A percentile compares a stretch with the other conserved stretches of the same genome.
These are phyloP conservation scores for Flaveria brownii DNA, from an alignment of 129 eudicot genomes.

Conservation along the genomic window DNA sequence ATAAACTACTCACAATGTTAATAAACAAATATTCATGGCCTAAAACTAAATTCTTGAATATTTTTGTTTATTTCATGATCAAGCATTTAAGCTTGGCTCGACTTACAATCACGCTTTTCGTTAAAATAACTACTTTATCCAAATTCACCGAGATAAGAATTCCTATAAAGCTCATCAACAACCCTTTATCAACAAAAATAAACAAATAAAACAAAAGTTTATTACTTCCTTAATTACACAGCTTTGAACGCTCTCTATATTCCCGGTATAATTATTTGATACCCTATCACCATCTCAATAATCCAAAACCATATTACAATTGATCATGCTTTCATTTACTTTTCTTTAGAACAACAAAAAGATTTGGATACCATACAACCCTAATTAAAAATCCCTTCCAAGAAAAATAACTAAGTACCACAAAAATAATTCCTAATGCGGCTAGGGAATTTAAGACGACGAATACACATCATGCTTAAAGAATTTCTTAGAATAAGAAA, in stretches of 20 bases:
- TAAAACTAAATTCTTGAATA: not conserved
- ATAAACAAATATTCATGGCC: not conserved
- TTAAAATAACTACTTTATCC: not conserved
- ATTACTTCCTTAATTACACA: not conserved
- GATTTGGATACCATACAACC: not conserved
- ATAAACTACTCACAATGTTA: not conserved
- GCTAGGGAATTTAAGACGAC: not conserved
- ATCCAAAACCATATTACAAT: not conserved
- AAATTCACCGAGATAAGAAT: not conserved
- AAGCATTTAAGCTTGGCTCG: not conserved
- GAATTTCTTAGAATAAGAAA: not conserved
- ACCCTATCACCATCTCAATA: not conserved
- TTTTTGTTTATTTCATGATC: not conserved
- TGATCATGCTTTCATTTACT: not conserved
- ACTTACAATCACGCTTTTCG: not conserved
- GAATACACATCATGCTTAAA: not conserved
- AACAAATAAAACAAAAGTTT: not conserved
- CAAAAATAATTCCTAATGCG: not conserved
- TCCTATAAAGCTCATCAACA: not conserved
- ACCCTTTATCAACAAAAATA: not conserved
- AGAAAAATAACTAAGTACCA: not conserved
- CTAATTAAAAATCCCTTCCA: not conserved
- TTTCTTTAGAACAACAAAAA: not conserved
- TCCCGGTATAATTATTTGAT: not conserved
- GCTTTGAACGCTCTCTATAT: not conserved